Base-by-base conservation (phyloP, 345 rosid genomes). In the Eucalyptus grandis region DNA sequence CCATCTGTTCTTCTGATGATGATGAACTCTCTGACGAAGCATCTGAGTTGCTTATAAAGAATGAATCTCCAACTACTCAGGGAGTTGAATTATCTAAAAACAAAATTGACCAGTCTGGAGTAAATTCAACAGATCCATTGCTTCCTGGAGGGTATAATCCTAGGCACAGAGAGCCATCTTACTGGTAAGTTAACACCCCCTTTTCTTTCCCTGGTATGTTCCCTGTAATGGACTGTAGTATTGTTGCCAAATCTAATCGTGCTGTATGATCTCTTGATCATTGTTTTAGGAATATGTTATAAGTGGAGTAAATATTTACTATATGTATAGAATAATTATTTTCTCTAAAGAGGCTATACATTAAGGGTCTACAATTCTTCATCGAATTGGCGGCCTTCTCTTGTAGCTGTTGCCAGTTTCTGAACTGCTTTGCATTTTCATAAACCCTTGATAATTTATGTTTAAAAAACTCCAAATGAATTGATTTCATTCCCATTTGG, bases 131-230 rank as follows among this genome's bases (percentile, higher is more conserved):
- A 17, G 88, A 69, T 83, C 87, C 93, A 87, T 92, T 88, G 90
- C 93, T 96, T 89, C 98, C 98, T 50, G 99, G 96, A 89, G 98
- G 98, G 56, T 98, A 98, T 60, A 91, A 96, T 91, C 99, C 99
- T 30, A 95, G 96, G n/a, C 99, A 95, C 92, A 94, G 99, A 92
- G 99, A 97, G 87, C 99, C 99, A 77, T 94, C 97, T 90, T 96
- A 91, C 92, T 93, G 99, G 99, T 97, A 94, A 40, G 47, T 77
- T 6, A 22, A 77, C 47, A 40, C 14, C 47, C 47, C 47, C 13
- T 77, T 72, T 77, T 14, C 77, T n/a, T 77, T 3, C 47, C 47
- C 85, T 7, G 15, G 47, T 21, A 40, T 3, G 2, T 72, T 77
- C 9, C 85, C 47, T 40, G 47, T 77, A 77, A 77, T 77, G 47